Percentiles rank a stretch among this genome's conserved stretches.
These are phyloP conservation scores for Candida patagonica DNA, from an alignment of 805 yeast genomes.

Conservation along the genomic window DNA sequence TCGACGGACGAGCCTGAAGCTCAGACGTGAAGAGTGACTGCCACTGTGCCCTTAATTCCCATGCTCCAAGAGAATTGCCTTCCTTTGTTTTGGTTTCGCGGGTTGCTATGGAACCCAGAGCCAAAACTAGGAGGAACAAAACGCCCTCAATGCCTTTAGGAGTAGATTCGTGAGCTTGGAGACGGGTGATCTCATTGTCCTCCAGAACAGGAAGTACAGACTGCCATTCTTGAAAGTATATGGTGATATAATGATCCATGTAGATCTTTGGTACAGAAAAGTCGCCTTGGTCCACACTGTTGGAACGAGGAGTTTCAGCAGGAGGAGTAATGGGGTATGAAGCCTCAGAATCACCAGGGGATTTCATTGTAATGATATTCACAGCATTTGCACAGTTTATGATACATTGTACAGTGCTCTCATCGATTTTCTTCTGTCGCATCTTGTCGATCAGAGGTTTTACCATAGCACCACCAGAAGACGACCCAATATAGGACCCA, in stretches of 20 bases:
- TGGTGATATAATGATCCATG: conserved; percentile 56
- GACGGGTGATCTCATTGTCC: conserved; percentile 44
- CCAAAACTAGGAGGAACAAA: conserved; percentile 20
- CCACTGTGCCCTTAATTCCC: conserved; percentile 19
- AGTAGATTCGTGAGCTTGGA: neutral
- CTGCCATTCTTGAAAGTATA: conserved; percentile 75
- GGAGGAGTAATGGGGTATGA: conserved; percentile 3
- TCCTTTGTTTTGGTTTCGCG: conserved; percentile 6
- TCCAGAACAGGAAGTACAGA: conserved; percentile 60
- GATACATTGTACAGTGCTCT: conserved; percentile 13
- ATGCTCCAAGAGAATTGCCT: conserved; percentile 3
- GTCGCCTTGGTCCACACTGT: too few species aligned
- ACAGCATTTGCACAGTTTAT: conserved; percentile 4
- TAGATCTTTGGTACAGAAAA: conserved; percentile 43
- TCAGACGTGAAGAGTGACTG: conserved; percentile 12
- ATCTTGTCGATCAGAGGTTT: conserved; percentile 24
- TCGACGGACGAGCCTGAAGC: conserved; percentile 13
- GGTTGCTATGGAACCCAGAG: conserved; percentile 21
- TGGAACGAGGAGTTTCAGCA: neutral
- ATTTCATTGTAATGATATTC: neutral
- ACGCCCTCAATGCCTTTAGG: conserved; percentile 5
- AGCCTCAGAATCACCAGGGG: neutral
- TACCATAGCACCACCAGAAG: conserved; percentile 27
- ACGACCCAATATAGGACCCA: conserved; percentile 27
- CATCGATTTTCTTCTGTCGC: conserved; percentile 15